Conservation (phyloP, 2,329 filamentous ascomycete genomes). For the Neofusicoccum ribis region DNA sequence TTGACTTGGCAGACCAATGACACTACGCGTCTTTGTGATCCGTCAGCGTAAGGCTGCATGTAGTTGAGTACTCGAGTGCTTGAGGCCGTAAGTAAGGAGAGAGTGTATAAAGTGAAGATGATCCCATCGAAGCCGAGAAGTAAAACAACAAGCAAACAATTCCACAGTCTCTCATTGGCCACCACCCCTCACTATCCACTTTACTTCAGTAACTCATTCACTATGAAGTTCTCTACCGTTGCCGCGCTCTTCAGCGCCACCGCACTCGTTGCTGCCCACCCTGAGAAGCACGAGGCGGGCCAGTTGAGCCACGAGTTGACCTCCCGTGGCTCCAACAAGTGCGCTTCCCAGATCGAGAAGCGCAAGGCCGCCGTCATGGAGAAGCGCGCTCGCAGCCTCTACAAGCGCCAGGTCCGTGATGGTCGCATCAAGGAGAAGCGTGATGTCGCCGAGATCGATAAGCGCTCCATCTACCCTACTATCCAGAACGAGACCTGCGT, state of each 20-base stretch:
- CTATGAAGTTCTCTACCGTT: background rate
- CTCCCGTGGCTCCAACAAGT: background rate
- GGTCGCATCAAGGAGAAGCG: slow-evolving; percentile 6
- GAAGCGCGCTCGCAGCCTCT: background rate
- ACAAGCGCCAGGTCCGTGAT: slow-evolving; percentile 3
- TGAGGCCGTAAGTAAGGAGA: too few species aligned
- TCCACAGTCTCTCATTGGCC: too few species aligned
- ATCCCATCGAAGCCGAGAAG: background rate
- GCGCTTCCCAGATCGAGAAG: background rate
- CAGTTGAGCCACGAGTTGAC: background rate
- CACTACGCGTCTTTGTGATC: slow-evolving; percentile 3
- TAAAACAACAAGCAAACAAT: background rate
- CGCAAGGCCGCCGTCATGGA: slow-evolving; percentile 2
- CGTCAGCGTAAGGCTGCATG: background rate
- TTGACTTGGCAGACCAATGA: background rate
- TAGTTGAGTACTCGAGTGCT: background rate
- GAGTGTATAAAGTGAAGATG: background rate
- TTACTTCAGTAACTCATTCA: background rate
- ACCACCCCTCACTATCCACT: too few species aligned
- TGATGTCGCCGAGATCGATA: background rate
- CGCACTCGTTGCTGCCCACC: slow-evolving; percentile 1
- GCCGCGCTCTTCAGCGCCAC: slow-evolving; percentile 1
- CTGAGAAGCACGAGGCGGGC: background rate
- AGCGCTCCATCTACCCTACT: slow-evolving; percentile 3
- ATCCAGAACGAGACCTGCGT: slow-evolving; percentile 34